Evolutionary conservation across 768 basidiomycete genomes (phyloP), one percentile per base, ranked within the genome.

Genomic region (Kwoniella pini): DNA sequence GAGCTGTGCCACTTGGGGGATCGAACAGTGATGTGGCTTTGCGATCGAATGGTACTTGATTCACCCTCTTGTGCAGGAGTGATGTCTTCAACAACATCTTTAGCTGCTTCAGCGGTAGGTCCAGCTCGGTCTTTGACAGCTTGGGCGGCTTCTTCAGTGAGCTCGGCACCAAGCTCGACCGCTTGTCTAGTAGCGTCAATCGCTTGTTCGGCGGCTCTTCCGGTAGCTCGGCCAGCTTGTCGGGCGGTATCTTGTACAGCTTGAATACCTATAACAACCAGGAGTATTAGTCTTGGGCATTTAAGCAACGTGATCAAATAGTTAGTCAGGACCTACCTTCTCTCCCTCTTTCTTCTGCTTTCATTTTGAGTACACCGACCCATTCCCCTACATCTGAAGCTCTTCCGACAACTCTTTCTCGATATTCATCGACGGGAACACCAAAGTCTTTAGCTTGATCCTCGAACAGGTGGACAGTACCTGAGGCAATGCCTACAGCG

Each of bases 361-460:
- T 57, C 26, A 46, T 60, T 46, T 67, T 62, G 27, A 67, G 7
- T 6, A 55, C 45, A 21, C 50, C 46, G 24, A 64, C 45, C 63
- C 48, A 58, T 53, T 60, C 49, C 4, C 27, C 45, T 7, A 56
- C 43, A 19, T 55, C 52, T 22, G 26, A 26, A 10, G 39, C 52
- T 21, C 40, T 50, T 45, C 46, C 39, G 21, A 44, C 28, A 15
- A 55, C 55, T 17, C 46, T 28, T n/a, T 52, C 28, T 43, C 66
- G 65, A 52, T 66, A 66, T 24, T 68, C 54, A 17, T 68, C 70
- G 6, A 68, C 57, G 4, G 67, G 62, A 54, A 69, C 52, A 36
- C 71, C 71, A 31, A 64, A 55, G 19, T 58, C 42, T 48, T 64
- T 60, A 26, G 71, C 71, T 19, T 62, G 60, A 19, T 39, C 30